Conservation (phyloP, 2,329 filamentous ascomycete species). For the Leptographium lundbergii region DNA sequence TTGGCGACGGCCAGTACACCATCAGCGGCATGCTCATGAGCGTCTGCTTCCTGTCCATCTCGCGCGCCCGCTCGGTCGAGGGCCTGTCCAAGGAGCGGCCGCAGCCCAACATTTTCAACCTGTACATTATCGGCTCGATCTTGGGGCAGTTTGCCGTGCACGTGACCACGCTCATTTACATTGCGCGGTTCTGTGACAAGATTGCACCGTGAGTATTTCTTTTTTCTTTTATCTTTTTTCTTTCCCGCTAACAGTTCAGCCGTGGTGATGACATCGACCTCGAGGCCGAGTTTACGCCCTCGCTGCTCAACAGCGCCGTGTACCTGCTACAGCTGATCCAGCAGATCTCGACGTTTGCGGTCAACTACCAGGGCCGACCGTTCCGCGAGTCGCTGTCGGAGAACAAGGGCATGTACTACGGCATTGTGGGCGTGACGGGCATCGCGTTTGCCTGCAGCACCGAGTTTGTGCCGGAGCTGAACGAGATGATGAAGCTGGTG, state of each 20-base stretch:
- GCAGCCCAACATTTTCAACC: slow-evolving; percentile 97
- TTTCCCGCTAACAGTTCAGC: slow-evolving; percentile 18
- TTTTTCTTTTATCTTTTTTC: neutral
- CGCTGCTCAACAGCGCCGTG: slow-evolving; percentile 88
- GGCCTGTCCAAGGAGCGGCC: slow-evolving; percentile 91
- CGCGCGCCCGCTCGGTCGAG: slow-evolving; percentile 92
- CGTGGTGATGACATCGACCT: slow-evolving; percentile 60
- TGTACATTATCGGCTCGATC: slow-evolving; percentile 96
- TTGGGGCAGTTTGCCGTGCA: slow-evolving; percentile 95
- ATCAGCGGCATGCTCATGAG: slow-evolving; percentile 99
- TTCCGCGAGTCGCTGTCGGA: slow-evolving; percentile 94
- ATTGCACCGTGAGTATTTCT: slow-evolving; percentile 63
- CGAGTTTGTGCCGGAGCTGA: slow-evolving; percentile 91
- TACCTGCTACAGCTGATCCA: slow-evolving; percentile 97
- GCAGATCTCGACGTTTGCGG: slow-evolving; percentile 96
- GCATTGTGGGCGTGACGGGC: slow-evolving; percentile 75
- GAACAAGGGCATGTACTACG: slow-evolving; percentile 97
- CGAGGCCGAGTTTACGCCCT: slow-evolving; percentile 87
- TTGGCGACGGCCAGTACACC: slow-evolving; percentile 94
- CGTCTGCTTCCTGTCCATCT: slow-evolving; percentile 97
- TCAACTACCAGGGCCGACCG: slow-evolving; percentile 97
- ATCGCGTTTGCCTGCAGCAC: slow-evolving; percentile 92
- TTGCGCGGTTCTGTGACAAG: slow-evolving; percentile 75
- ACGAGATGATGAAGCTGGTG: slow-evolving; percentile 83
- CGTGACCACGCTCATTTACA: slow-evolving; percentile 86